Conservation (phyloP, 139 green algal species). For the Picocystis salinarum region DNA sequence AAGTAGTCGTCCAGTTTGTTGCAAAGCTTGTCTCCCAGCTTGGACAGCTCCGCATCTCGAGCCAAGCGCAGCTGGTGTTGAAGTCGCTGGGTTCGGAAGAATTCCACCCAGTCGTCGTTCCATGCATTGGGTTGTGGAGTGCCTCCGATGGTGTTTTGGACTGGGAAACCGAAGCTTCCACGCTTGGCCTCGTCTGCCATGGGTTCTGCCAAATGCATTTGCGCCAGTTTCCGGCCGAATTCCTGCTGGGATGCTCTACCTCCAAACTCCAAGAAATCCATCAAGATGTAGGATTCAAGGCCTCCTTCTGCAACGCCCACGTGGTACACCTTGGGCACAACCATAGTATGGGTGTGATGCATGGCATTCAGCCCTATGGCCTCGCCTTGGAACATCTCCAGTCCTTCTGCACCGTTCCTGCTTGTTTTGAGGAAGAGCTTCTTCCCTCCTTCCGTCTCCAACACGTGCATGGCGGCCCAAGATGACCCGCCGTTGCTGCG, state of each 20-base stretch:
- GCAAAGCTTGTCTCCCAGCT: constrained; percentile 45
- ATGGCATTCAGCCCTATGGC: constrained; percentile 61
- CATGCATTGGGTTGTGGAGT: constrained; percentile 85
- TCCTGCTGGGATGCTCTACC: constrained; percentile 17
- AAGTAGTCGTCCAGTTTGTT: constrained; percentile 63
- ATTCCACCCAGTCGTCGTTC: constrained; percentile 62
- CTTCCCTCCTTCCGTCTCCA: too few relatives aligned
- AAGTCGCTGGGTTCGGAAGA: constrained; percentile 48
- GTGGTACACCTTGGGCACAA: constrained; percentile 47
- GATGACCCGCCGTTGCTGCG: too few relatives aligned
- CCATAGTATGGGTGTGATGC: constrained; percentile 34
- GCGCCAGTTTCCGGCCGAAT: constrained; percentile 52
- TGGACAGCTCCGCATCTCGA: constrained; percentile 31
- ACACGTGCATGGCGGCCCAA: too few relatives aligned
- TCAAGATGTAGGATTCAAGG: constrained; percentile 71
- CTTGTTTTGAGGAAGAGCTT: constrained; percentile 23
- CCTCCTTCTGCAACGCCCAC: constrained; percentile 7
- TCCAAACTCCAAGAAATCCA: constrained; percentile 70
- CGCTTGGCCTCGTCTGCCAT: constrained; percentile 13
- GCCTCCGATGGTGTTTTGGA: constrained; percentile 89
- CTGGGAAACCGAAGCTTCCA: constrained; percentile 35
- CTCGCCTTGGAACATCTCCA: constrained; percentile 75
- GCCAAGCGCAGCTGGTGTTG: constrained; percentile 10
- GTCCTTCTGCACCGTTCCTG: constrained; percentile 10
- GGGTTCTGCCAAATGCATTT: constrained; percentile 68